phyloP scores from a whole-genome alignment of 192 early-diverging fungal species.

The Piromyces sp. region DNA sequence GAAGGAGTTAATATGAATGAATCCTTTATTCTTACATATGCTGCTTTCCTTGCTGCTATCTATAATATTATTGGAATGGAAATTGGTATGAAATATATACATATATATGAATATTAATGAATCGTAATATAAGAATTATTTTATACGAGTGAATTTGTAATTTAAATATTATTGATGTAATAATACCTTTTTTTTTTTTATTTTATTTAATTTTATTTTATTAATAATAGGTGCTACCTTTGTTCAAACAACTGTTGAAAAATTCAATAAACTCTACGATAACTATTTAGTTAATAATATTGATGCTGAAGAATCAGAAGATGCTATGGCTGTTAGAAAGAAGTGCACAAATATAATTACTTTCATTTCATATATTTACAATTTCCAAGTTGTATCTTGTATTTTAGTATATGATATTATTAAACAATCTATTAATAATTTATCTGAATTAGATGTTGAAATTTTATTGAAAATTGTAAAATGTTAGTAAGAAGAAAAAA shows the following conservation, averaged over 20 bases:
- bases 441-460: conserved; percentile 76
- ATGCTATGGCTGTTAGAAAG: conserved; percentile 29
- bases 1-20: conserved; percentile 75
- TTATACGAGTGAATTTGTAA: too few relatives aligned
- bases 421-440: conserved; percentile 39
- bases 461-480: conserved; percentile 64
- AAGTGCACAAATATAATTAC: conserved; percentile 65
- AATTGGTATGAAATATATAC: too few relatives aligned
- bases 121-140: too few relatives aligned
- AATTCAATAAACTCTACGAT: conserved; percentile 2
- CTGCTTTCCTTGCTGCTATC: conserved; percentile 63
- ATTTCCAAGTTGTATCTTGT: conserved; percentile 62
- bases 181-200: too few relatives aligned
- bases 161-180: too few relatives aligned
- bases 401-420: conserved; percentile 79
- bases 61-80: conserved; percentile 71
- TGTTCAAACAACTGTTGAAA: conserved; percentile 11
- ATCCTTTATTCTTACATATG: conserved; percentile 78
- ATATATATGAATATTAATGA: too few relatives aligned
- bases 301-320: neutral
- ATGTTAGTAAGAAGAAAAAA: conserved; percentile 20
- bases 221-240: conserved; percentile 12
- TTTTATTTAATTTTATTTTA: too few relatives aligned
- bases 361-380: conserved; percentile 69
- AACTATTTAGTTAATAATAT: neutral